Conservation (phyloP, 176 grass and related monocot genomes). For the Oryza longistaminata region DNA sequence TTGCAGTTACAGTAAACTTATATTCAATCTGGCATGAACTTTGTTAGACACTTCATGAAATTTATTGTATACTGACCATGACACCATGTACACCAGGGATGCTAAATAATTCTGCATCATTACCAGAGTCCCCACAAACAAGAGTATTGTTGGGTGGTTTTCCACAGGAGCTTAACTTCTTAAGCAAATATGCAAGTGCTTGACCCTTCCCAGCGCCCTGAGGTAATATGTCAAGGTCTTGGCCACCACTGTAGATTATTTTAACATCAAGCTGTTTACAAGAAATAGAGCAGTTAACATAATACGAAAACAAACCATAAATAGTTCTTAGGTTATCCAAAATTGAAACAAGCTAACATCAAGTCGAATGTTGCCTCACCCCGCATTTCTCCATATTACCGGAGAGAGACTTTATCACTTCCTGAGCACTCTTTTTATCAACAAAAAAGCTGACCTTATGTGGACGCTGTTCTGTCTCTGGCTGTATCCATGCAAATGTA, state of each 20-base stretch:
- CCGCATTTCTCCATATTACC: conserved; percentile 47
- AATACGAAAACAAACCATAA: background rate
- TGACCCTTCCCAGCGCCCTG: conserved; percentile 89
- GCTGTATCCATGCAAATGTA: conserved; percentile 45
- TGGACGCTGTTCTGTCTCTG: conserved; percentile 66
- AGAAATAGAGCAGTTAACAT: conserved; percentile 24
- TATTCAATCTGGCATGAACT: background rate
- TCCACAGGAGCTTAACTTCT: conserved; percentile 69
- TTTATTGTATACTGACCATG: conserved; percentile 62
- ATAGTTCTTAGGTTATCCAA: background rate
- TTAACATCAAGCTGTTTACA: conserved; percentile 76
- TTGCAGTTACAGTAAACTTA: conserved; percentile 29
- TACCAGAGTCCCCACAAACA: conserved; percentile 87
- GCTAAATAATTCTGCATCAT: conserved; percentile 86
- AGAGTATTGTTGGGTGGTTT: conserved; percentile 78
- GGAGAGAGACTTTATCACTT: conserved; percentile 64
- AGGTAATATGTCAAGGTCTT: conserved; percentile 82
- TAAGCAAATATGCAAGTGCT: conserved; percentile 88
- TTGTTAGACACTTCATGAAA: conserved; percentile 13
- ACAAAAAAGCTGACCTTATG: conserved; percentile 89
- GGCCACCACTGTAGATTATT: conserved; percentile 88
- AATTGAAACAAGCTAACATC: background rate
- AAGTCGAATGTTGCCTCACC: conserved; percentile 39
- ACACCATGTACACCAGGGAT: conserved; percentile 81
- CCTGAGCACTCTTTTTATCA: conserved; percentile 60